Evolutionary conservation across 2,329 filamentous ascomycete species (phyloP).

Genomic region (Aspergillus melleus): DNA sequence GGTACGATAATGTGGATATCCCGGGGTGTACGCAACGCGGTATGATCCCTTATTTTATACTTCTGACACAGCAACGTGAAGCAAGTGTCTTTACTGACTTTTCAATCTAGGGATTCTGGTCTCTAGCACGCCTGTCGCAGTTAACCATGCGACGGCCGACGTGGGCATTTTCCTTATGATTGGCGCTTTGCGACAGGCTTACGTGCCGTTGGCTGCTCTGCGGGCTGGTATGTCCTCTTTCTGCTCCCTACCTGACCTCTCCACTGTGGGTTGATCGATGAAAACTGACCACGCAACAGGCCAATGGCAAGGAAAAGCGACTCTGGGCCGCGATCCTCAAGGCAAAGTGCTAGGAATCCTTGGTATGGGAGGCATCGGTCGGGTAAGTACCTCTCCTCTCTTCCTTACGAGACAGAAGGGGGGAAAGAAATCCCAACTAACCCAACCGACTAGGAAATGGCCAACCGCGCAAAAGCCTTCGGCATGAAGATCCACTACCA

Average conservation of each 20-base stretch:
- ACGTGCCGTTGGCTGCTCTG: conserved; percentile 43
- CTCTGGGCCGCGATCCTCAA: conserved; percentile 46
- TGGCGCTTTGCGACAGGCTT: conserved; percentile 46
- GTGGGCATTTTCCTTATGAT: conserved; percentile 51
- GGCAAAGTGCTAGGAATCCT: conserved; percentile 49
- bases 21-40: conserved; percentile 50
- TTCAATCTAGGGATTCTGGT: conserved; percentile 35
- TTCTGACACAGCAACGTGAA: background rate
- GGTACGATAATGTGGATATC: conserved; percentile 63
- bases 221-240: conserved; percentile 34
- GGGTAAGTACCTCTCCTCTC: conserved; percentile 30
- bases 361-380: conserved; percentile 51
- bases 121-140: conserved; percentile 48
- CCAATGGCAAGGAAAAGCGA: conserved; percentile 44
- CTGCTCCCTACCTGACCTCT: background rate
- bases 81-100: background rate
- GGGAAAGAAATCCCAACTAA: background rate
- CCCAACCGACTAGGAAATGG: conserved; percentile 40
- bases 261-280: background rate
- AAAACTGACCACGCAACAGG: conserved; percentile 23
- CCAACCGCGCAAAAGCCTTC: conserved; percentile 45
- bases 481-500: conserved; percentile 51
- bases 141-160: conserved; percentile 50
- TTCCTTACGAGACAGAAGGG: no score
- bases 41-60: conserved; percentile 12